These are phyloP conservation scores for Mycena amicta DNA, from an alignment of 768 basidiomycete species.

Conservation along the genomic window DNA sequence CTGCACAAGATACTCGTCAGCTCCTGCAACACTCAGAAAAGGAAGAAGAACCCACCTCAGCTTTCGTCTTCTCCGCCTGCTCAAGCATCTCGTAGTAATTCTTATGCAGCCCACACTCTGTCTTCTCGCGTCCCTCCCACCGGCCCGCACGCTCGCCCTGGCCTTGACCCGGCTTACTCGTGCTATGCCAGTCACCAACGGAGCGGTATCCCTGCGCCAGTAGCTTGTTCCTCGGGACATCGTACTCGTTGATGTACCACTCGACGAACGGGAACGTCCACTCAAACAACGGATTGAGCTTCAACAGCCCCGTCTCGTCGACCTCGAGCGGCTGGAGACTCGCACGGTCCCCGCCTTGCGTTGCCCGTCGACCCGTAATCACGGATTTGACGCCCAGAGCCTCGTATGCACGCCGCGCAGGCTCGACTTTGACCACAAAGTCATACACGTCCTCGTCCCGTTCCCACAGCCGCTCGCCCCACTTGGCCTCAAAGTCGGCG, in stretches of 20 bases:
- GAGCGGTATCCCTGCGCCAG: constrained; percentile 92
- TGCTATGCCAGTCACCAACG: constrained; percentile 98
- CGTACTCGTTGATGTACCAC: constrained; percentile 77
- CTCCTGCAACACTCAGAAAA: neutral
- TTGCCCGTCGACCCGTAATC: constrained; percentile 92
- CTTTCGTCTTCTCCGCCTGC: constrained; percentile 39
- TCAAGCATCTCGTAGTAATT: constrained; percentile 83
- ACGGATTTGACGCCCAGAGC: constrained; percentile 78
- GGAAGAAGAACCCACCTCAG: constrained; percentile 7
- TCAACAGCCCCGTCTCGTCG: constrained; percentile 86
- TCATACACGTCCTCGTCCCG: constrained; percentile 87
- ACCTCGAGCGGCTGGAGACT: constrained; percentile 85
- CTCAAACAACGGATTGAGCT: constrained; percentile 89
- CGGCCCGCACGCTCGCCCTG: constrained; percentile 89
- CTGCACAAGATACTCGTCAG: constrained; percentile 2
- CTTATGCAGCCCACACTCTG: constrained; percentile 93
- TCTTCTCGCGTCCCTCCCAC: constrained; percentile 90
- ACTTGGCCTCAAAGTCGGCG: constrained; percentile 75
- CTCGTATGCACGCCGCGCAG: constrained; percentile 85
- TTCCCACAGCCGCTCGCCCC: constrained; percentile 87
- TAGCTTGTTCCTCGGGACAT: constrained; percentile 86
- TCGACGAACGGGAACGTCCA: constrained; percentile 89
- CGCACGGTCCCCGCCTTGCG: constrained; percentile 90
- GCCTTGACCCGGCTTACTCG: constrained; percentile 64
- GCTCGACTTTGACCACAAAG: constrained; percentile 94